Conservation (phyloP, 805 yeast genomes). For the Monosporozyma solicola region DNA sequence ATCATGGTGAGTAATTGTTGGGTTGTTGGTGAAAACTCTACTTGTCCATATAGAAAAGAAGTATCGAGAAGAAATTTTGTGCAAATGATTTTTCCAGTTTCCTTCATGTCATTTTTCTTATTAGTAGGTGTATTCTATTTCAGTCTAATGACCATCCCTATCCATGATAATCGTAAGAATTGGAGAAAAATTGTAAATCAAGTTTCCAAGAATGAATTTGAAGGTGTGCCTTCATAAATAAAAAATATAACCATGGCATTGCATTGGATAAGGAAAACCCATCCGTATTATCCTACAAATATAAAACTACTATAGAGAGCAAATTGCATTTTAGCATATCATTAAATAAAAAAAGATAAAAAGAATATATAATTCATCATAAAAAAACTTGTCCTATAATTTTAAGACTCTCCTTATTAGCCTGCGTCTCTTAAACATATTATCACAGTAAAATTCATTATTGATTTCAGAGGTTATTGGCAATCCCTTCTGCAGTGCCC, state of each 20-base stretch:
- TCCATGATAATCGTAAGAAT: constrained; percentile 58
- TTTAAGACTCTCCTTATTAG: constrained; percentile 44
- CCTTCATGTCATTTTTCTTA: constrained; percentile 46
- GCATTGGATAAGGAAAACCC: neutral
- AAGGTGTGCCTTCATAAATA: constrained; percentile 72
- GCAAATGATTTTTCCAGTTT: constrained; percentile 58
- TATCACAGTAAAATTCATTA: constrained; percentile 44
- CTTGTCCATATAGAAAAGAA: constrained; percentile 66
- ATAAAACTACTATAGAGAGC: no score
- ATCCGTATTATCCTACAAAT: neutral
- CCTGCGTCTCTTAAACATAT: constrained; percentile 50
- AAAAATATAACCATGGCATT: neutral
- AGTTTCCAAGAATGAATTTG: constrained; percentile 55
- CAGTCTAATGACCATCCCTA: constrained; percentile 54
- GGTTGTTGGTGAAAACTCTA: constrained; percentile 67
- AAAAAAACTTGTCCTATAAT: constrained; percentile 15
- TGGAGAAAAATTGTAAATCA: constrained; percentile 53
- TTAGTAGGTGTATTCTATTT: constrained; percentile 44
- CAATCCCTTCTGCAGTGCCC: constrained; percentile 44
- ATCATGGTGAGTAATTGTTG: constrained; percentile 68
- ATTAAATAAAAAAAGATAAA: neutral
- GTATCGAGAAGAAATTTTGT: constrained; percentile 49
- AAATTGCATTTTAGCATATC: neutral
- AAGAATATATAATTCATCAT: neutral
- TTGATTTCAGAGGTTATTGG: constrained; percentile 19